Evolutionary conservation across 2,329 filamentous ascomycete species (phyloP), one percentile per base, ranked within the genome.

Genomic region (Colletotrichum liriopes): DNA sequence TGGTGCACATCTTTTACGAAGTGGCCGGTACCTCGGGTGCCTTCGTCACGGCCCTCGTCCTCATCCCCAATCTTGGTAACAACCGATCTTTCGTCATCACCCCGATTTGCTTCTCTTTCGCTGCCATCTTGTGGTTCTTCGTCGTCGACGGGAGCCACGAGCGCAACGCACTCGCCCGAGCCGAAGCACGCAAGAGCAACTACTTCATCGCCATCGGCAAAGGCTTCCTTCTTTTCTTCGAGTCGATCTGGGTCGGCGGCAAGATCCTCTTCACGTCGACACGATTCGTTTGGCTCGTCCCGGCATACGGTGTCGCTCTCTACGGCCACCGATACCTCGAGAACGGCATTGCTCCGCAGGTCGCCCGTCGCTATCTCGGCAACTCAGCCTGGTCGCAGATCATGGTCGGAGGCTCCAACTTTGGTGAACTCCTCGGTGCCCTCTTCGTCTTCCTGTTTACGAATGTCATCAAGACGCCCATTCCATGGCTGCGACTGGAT

Each of bases 71-170:
- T 52, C 81, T 87, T 16, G 86, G 86, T 47, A 86, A 87, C 79
- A 88, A 87, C 79, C 84, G 83, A 68, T 84, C 85, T 52, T 87
- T 87, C 78, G 82, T 87, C 72, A 82, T 88, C 74, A 86, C 85
- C 0, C 86, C 86, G 0, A 81, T 87, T 41, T 85, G 83, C 78
- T 88, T 86, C 75, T 73, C 79, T 8, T 65, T 80, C 41, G 82
- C 83, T n/a, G 81, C 83, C 8, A 73, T 80, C 29, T 73, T 81
- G 7, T 88, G 85, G 85, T 85, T 81, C 77, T 86, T 86, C 76
- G 82, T 88, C 68, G 78, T 78, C n/a, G 81, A 84, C 59, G 79
- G 83, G 29, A 79, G 79, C 58, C 81, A 82, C 71, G 77, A 81
- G 18, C 65, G 70, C 35, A 72, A 70, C 59, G 66, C 65, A 0